Evolutionary conservation across 1,284 basidiomycete species (phyloP), one percentile per base, ranked within the genome.

Genomic region (Papiliotrema flavescens): DNA sequence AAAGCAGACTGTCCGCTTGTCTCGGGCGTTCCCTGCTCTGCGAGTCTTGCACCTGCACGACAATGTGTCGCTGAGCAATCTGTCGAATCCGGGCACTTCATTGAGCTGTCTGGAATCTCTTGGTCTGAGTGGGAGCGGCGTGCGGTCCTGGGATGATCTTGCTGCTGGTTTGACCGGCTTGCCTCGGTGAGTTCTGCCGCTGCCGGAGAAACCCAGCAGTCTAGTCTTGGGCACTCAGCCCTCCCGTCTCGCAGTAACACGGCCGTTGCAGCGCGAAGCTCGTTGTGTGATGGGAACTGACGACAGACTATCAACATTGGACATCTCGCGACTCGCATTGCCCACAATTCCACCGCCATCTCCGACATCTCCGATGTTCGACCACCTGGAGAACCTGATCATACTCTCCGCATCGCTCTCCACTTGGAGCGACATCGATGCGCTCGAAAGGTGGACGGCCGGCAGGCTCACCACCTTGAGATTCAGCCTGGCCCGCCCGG

Each of bases 51-150:
- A 95, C 75, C 72, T 92, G 51, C 91, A 90, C 7, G 83, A 86
- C 74, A 96, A 97, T 69, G 28, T 50, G 3, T 23, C 23, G 35
- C 42, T 58, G 17, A 7, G 9, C 26, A 28, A 11, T 11, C 17
- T 6, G n/a, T 36, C 35, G 7, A 43, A 43, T 0, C 32, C 42
- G 7, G 35, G 15, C 20, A 44, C 23, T 11, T 11, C n/a, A 2
- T 49, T 57, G 17, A 28, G 55, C 14, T 63, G 77, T 19, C 70
- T 91, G 36, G 73, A 79, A 48, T 78, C 78, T 24, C 74, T 96
- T 55, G 92, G 91, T 69, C 77, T 96, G 32, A 88, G 90, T 63
- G 81, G 80, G 43, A 95, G 95, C 76, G 28, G 56, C 73, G 11
- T 79, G 90, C 32, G 65, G 66, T 2, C 77, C 57, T 93, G 89